Percentiles rank a stretch among this genome's conserved stretches.
Conservation (phyloP, 2,329 filamentous ascomycete species). For the Monilinia laxa region DNA sequence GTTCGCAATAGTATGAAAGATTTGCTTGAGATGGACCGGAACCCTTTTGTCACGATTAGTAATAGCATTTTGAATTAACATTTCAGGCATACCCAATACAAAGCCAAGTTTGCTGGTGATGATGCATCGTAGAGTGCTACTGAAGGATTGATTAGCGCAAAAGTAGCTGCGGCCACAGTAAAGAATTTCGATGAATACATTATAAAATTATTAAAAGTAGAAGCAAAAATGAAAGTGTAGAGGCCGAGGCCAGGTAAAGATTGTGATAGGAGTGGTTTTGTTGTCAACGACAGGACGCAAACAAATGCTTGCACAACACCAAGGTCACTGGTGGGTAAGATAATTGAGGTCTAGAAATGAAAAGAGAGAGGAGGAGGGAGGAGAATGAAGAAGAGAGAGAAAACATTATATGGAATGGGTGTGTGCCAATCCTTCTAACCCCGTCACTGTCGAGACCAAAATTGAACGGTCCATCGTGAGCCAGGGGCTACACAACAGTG, state of each 20-base stretch:
- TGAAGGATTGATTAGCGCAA: slow-evolving; percentile 33
- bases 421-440: background rate
- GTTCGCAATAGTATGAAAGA: slow-evolving; percentile 44
- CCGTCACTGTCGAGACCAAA: background rate
- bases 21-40: slow-evolving; percentile 44
- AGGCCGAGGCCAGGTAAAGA: slow-evolving; percentile 31
- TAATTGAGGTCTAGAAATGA: slow-evolving; percentile 30
- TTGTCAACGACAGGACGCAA: slow-evolving; percentile 41
- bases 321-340: slow-evolving; percentile 29
- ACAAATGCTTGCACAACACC: slow-evolving; percentile 39
- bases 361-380: slow-evolving; percentile 20
- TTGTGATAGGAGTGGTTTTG: slow-evolving; percentile 34
- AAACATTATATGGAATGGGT: slow-evolving; percentile 1
- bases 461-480: background rate
- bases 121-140: slow-evolving; percentile 38
- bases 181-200: slow-evolving; percentile 38
- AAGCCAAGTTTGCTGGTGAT: slow-evolving; percentile 44
- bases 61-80: background rate
- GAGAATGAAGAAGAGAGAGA: slow-evolving; percentile 25
- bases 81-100: slow-evolving; percentile 45
- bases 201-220: slow-evolving; percentile 31
- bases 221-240: slow-evolving; percentile 22
- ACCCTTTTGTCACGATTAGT: slow-evolving; percentile 39
- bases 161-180: slow-evolving; percentile 32
- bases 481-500: slow-evolving; percentile 1